A percentile compares a stretch with the other conserved stretches of the same genome.
These are phyloP conservation scores for Suillus decipiens DNA, from an alignment of 768 basidiomycete species.

Conservation along the genomic window DNA sequence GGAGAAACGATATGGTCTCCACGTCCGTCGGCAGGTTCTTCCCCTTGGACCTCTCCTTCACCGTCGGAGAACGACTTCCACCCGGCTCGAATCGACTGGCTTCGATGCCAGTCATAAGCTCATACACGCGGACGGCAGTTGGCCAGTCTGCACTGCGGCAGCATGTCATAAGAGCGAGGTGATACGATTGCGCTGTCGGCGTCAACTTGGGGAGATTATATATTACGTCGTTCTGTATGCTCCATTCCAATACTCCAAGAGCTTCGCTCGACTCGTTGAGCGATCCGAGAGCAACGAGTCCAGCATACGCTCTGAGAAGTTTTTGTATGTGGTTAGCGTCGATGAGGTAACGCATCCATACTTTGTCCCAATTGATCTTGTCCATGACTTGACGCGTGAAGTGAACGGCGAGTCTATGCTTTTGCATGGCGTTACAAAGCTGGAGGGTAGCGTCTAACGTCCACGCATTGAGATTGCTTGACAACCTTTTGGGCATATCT, in stretches of 20 bases:
- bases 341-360: constrained; percentile 39
- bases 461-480: constrained; percentile 44
- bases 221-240: constrained; percentile 55
- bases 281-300: constrained; percentile 41
- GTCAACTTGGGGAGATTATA: constrained; percentile 45
- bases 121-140: constrained; percentile 55
- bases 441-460: constrained; percentile 56
- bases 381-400: constrained; percentile 64
- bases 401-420: constrained; percentile 50
- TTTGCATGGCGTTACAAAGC: constrained; percentile 52
- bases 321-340: constrained; percentile 61
- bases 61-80: constrained; percentile 40
- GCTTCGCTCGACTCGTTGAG: constrained; percentile 46
- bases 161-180: constrained; percentile 64
- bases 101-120: constrained; percentile 73
- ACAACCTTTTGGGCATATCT: constrained; percentile 36
- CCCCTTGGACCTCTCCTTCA: constrained; percentile 44
- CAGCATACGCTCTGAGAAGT: constrained; percentile 54
- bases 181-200: constrained; percentile 46
- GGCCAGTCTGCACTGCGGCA: constrained; percentile 66
- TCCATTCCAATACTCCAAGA: constrained; percentile 66
- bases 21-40: constrained; percentile 49
- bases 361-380: constrained; percentile 24
- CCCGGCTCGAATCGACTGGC: constrained; percentile 47
- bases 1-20: constrained; percentile 56